Conservation (phyloP, 2,329 filamentous ascomycete genomes). For the Zymoseptoria ardabiliae region DNA sequence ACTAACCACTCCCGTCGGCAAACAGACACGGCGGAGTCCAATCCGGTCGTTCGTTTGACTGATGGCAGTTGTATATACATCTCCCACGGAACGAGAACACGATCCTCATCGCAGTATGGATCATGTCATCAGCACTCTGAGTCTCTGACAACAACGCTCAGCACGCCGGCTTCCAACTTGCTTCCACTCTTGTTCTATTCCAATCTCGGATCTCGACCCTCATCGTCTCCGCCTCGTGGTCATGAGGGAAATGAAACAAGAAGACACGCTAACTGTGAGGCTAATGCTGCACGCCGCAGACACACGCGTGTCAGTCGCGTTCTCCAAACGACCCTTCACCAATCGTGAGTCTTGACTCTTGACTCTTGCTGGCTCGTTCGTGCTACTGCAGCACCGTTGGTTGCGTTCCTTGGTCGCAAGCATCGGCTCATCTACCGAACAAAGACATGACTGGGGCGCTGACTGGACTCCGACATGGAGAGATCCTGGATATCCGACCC, state of each 20-base stretch:
- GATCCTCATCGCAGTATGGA: no score
- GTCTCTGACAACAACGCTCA: no score
- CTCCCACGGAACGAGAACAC: no score
- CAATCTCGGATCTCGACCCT: not conserved
- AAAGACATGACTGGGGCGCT: not conserved
- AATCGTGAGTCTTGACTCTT: not conserved
- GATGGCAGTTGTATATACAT: no score
- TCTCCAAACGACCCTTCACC: not conserved
- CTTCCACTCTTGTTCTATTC: not conserved
- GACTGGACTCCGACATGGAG: not conserved
- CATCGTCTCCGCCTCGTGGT: not conserved
- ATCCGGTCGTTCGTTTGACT: no score
- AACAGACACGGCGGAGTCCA: no score
- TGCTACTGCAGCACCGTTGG: not conserved
- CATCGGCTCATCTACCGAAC: not conserved
- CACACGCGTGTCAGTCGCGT: not conserved
- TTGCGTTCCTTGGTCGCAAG: not conserved
- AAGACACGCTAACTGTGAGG: not conserved
- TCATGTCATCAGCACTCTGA: no score
- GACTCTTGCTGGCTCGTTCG: not conserved
- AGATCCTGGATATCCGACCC: not conserved
- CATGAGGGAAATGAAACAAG: not conserved
- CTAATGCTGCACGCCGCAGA: no score
- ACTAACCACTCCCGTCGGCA: no score
- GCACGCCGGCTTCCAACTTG: not conserved